Conservation (phyloP, 768 basidiomycete genomes). For the Leccinum ochraceum region DNA sequence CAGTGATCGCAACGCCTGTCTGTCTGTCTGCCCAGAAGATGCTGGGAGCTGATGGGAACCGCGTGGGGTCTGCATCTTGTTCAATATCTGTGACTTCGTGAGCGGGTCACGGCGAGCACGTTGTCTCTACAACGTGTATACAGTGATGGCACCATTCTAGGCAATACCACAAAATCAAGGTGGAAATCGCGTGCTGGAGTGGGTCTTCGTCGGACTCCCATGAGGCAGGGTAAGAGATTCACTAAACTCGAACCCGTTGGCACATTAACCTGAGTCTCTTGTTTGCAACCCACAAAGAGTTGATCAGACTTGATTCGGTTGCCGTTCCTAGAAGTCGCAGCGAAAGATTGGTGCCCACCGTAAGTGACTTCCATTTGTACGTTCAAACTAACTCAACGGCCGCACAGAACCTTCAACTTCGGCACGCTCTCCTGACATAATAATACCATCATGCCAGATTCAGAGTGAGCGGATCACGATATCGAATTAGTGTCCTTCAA, state of each 20-base stretch:
- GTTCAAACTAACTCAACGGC: neutral
- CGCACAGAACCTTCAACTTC: neutral
- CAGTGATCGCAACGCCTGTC: no score
- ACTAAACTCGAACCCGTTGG: slow-evolving; percentile 1
- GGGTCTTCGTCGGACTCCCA: slow-evolving; percentile 3
- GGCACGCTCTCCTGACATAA: neutral
- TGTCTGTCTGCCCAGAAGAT: no score
- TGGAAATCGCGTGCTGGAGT: slow-evolving; percentile 13
- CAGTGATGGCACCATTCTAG: neutral
- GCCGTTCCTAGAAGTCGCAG: neutral
- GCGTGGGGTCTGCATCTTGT: no score
- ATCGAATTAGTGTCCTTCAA: no score
- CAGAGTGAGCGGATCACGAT: no score
- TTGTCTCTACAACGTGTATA: no score
- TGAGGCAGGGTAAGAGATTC: slow-evolving; percentile 17
- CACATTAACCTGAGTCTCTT: neutral
- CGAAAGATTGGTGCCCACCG: neutral
- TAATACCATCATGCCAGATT: no score
- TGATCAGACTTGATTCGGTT: neutral
- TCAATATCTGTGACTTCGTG: no score
- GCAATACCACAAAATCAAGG: slow-evolving; percentile 5
- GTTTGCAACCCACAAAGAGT: slow-evolving; percentile 2
- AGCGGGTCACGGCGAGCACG: no score
- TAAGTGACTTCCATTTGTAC: slow-evolving; percentile 3
- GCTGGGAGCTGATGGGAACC: no score